Conservation (phyloP, 2,329 filamentous ascomycete species). For the Verticillium tricorpus region DNA sequence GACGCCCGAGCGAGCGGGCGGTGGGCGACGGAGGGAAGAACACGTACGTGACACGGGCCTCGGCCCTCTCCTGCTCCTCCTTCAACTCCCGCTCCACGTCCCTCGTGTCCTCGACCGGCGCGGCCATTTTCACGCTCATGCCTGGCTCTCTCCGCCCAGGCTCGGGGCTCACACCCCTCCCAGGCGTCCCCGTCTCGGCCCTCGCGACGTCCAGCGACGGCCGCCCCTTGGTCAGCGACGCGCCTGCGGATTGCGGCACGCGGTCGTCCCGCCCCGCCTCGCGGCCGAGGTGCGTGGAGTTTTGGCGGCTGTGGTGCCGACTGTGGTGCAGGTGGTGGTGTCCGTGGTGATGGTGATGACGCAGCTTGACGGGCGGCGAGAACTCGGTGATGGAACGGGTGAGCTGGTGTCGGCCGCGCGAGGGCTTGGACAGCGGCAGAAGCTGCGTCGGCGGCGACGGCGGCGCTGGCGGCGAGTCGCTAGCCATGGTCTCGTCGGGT, state of each 20-base stretch:
- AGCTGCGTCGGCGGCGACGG: background rate
- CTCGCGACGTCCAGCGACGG: constrained; percentile 41
- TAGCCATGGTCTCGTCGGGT: background rate
- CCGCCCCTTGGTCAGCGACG: constrained; percentile 21
- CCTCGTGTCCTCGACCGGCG: background rate
- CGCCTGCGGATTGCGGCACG: constrained; percentile 9
- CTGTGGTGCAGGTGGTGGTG: constrained; percentile 27
- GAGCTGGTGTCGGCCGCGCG: constrained; percentile 42
- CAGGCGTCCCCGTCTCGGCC: constrained; percentile 34
- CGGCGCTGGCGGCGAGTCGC: background rate
- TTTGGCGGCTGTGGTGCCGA: constrained; percentile 24
- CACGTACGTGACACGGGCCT: constrained; percentile 34
- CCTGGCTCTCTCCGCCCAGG: background rate
- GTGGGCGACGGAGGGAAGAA: constrained; percentile 3
- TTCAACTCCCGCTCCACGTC: constrained; percentile 32
- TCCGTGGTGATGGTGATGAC: constrained; percentile 26
- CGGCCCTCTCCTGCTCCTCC: constrained; percentile 36
- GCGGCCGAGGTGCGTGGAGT: constrained; percentile 20
- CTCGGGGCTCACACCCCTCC: background rate
- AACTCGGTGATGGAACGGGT: constrained; percentile 53
- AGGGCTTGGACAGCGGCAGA: background rate
- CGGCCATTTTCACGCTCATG: background rate
- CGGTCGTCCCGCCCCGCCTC: constrained; percentile 22
- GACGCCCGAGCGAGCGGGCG: background rate
- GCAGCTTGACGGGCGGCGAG: constrained; percentile 39